Evolutionary conservation across 108 stramenopile genomes (phyloP).

Genomic region (Fragilaria radians): DNA sequence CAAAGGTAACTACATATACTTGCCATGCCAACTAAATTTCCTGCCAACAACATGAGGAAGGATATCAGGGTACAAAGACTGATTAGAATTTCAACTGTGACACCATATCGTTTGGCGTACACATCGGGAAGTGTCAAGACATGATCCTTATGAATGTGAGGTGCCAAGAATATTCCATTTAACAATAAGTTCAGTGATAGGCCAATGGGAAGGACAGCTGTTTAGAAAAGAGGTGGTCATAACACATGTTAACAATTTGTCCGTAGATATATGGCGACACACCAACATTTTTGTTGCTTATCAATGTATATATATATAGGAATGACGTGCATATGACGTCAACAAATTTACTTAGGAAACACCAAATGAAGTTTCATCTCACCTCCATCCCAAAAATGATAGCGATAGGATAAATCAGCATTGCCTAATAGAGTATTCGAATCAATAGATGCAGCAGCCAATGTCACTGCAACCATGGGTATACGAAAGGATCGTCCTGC

Average conservation of each 20-base stretch:
- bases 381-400: slow-evolving; percentile 71
- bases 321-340: too few species aligned
- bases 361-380: too few species aligned
- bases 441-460: slow-evolving; percentile 66
- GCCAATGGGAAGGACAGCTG: slow-evolving; percentile 69
- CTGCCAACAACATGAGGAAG: slow-evolving; percentile 68
- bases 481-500: slow-evolving; percentile 67
- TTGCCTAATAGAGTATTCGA: slow-evolving; percentile 71
- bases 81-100: slow-evolving; percentile 52
- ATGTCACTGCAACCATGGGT: slow-evolving; percentile 50
- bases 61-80: slow-evolving; percentile 48
- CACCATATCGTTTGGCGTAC: slow-evolving; percentile 57
- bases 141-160: slow-evolving; percentile 47
- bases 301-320: too few species aligned
- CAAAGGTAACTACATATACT: slow-evolving; percentile 48
- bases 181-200: slow-evolving; percentile 63
- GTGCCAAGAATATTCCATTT: slow-evolving; percentile 59
- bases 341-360: too few species aligned
- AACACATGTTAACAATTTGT: too few species aligned
- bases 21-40: slow-evolving; percentile 67
- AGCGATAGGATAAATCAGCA: slow-evolving; percentile 67
- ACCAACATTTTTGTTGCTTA: too few species aligned
- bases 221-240: too few species aligned
- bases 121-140: slow-evolving; percentile 73
- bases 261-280: too few species aligned